Evolutionary conservation across 164 flowering plant genomes (phyloP).

Genomic region (Liriodendron chinense): DNA sequence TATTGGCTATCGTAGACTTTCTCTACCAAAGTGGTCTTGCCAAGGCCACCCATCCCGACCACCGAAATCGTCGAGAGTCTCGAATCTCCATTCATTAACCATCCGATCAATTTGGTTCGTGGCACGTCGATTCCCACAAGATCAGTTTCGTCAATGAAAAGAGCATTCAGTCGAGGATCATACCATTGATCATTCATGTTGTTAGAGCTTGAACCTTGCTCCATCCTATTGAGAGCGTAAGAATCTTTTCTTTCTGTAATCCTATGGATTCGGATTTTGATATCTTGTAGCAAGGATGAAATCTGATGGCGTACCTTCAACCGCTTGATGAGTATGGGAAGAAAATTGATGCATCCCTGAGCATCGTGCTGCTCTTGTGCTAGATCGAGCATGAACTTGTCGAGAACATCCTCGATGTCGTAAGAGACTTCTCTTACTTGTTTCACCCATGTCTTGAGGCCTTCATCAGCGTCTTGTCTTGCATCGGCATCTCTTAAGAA

Average conservation of each 20-base stretch:
- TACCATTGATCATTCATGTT: not conserved
- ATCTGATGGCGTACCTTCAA: not conserved
- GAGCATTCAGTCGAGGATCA: not conserved
- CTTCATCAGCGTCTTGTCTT: not conserved
- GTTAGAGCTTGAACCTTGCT: not conserved
- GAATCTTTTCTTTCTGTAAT: not conserved
- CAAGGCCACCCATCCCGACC: constrained; percentile 57
- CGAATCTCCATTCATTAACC: constrained; percentile 32
- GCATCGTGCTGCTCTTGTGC: not conserved
- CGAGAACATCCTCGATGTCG: not conserved
- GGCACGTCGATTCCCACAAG: constrained; percentile 34
- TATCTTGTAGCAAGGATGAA: not conserved
- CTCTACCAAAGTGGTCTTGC: constrained; percentile 50
- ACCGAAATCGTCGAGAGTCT: constrained; percentile 28
- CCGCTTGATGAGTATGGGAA: not conserved
- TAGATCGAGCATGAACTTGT: not conserved
- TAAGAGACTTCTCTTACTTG: not conserved
- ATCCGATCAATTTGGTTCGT: constrained; percentile 15
- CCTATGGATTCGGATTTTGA: not conserved
- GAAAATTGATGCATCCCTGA: not conserved
- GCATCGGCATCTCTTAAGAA: not conserved
- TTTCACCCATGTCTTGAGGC: not conserved
- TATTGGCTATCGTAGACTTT: constrained; percentile 28
- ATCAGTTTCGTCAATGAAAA: constrained; percentile 21
- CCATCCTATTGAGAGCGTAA: not conserved